Evolutionary conservation across 2,329 filamentous ascomycete species (phyloP).

Genomic region (Aspergillus aculeatus): DNA sequence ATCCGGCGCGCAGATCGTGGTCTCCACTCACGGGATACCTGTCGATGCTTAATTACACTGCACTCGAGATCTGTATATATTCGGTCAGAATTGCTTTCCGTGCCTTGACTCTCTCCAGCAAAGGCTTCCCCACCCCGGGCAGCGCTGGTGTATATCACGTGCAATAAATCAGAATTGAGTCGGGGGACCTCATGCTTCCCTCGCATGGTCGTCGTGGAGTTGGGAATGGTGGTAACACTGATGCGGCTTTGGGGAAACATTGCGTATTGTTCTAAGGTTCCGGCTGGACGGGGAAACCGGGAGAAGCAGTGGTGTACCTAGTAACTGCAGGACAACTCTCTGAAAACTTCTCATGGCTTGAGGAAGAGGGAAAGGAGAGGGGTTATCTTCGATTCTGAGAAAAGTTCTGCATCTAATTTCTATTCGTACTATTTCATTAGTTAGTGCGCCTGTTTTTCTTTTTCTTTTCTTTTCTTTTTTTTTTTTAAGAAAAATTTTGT

Average conservation of each 20-base stretch:
- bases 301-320: conserved; percentile 18
- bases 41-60: conserved; percentile 29
- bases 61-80: conserved; percentile 2
- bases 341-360: conserved; percentile 12
- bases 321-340: conserved; percentile 19
- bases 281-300: conserved; percentile 25
- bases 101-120: neutral
- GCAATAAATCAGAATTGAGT: neutral
- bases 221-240: conserved; percentile 4
- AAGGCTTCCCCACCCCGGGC: neutral
- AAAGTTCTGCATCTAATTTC: conserved; percentile 14
- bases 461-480: neutral
- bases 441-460: neutral
- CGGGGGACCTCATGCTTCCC: neutral
- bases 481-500: too few species aligned
- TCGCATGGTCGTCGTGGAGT: conserved; percentile 9
- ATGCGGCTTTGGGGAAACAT: conserved; percentile 15
- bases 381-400: conserved; percentile 5
- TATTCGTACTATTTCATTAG: conserved; percentile 4
- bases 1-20: conserved; percentile 12
- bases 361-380: conserved; percentile 5
- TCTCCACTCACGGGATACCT: conserved; percentile 22
- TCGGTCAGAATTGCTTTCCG: neutral
- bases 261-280: conserved; percentile 18
- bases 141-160: conserved; percentile 8